Evolutionary conservation across 2,329 filamentous ascomycete species (phyloP).

Genomic region (Hypoxylon sp.): DNA sequence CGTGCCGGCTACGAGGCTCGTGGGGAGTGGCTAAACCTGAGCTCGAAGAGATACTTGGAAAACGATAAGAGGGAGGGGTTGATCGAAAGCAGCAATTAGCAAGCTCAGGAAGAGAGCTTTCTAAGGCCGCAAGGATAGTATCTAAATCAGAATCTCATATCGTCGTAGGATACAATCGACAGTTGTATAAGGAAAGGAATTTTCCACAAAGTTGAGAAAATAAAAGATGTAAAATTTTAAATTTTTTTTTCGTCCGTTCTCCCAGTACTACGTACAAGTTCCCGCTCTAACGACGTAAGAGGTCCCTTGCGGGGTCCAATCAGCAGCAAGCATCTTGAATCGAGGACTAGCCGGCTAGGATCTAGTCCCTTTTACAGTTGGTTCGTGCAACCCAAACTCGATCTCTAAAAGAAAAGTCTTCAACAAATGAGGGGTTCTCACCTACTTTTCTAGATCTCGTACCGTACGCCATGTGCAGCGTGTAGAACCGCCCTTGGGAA

Average conservation of each 20-base stretch:
- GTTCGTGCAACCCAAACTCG: constrained; percentile 23
- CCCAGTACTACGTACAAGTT: constrained; percentile 38
- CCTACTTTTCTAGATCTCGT: background rate
- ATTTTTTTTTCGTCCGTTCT: constrained; percentile 32
- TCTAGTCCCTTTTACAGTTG: constrained; percentile 13
- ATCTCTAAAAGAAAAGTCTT: too few relatives aligned
- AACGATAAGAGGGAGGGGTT: constrained; percentile 20
- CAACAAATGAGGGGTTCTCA: too few relatives aligned
- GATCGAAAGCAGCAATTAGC: constrained; percentile 42
- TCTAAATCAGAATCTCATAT: constrained; percentile 45
- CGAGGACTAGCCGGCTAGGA: constrained; percentile 25
- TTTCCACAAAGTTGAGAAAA: constrained; percentile 1
- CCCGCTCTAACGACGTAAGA: constrained; percentile 40
- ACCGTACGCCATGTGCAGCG: background rate
- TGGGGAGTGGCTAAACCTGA: constrained; percentile 9
- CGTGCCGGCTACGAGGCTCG: constrained; percentile 19
- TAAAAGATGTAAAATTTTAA: constrained; percentile 27
- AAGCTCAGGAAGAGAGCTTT: constrained; percentile 49
- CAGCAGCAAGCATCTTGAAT: constrained; percentile 14
- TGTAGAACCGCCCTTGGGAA: background rate
- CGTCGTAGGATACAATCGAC: constrained; percentile 34
- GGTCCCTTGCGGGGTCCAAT: constrained; percentile 36
- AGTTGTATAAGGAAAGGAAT: constrained; percentile 30
- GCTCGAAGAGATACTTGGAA: constrained; percentile 17
- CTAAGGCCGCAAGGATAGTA: constrained; percentile 45